These are phyloP conservation scores for Malassezia sympodialis DNA, from an alignment of 1,284 basidiomycete genomes.

Conservation along the genomic window DNA sequence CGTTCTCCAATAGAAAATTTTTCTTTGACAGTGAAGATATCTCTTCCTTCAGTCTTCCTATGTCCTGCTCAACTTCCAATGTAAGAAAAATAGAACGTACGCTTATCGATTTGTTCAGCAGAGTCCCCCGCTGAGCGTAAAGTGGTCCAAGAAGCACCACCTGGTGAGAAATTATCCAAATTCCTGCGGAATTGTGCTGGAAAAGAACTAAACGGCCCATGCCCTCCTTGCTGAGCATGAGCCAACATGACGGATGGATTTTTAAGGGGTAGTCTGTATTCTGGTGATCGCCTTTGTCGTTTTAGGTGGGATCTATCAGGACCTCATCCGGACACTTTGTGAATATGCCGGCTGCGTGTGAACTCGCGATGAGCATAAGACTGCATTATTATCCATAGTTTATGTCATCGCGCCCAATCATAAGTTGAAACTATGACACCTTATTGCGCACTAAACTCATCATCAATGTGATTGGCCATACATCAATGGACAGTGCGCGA, in stretches of 20 bases:
- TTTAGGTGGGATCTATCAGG: background rate
- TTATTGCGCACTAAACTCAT: background rate
- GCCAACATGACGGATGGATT: background rate
- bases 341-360: background rate
- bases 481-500: background rate
- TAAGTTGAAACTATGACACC: background rate
- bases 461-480: background rate
- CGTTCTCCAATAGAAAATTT: constrained; percentile 95
- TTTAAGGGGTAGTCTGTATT: background rate
- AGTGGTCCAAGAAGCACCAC: background rate
- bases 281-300: background rate
- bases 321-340: background rate
- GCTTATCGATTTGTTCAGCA: background rate
- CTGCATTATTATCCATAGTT: background rate
- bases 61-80: constrained; percentile 72
- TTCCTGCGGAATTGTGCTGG: background rate
- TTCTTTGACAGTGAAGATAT: constrained; percentile 98
- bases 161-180: background rate
- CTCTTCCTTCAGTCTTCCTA: constrained; percentile 88
- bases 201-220: background rate
- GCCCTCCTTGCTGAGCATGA: background rate
- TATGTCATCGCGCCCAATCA: background rate
- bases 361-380: background rate
- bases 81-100: background rate
- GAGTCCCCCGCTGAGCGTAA: background rate